Base-by-base conservation (phyloP, 176 grass and related monocot genomes). In the Oryza glaberrima region DNA sequence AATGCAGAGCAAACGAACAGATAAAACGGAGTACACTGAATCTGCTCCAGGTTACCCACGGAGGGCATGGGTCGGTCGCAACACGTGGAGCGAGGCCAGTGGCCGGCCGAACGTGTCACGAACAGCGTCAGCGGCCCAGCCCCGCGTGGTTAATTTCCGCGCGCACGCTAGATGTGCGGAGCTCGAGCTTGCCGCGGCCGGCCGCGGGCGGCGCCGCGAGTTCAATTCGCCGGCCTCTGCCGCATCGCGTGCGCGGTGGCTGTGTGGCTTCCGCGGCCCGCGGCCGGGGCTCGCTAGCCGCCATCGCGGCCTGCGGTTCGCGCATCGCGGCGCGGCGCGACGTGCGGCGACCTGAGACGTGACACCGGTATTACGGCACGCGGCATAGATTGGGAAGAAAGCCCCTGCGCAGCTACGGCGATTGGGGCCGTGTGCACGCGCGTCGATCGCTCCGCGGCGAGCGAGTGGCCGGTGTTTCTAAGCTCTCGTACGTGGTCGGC, bases 361-460 rank as follows among this genome's bases (percentile, higher is more conserved):
- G 7, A 19, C 1, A 7, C 67, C 12, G 65, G 1, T 5, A 0
- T 9, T 16, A 2, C 11, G 69, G 3, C 60, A 51, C 51, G 77
- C 75, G 49, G 70, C 87, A 11, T 61, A 7, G 35, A 13, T 76
- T 16, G n/a, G 13, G 65, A 79, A 20, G 65, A 79, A 20, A 26
- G 2, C 1, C 48, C 75, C 15, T 41, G 40, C 7, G 40, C 40
- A 41, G 40, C 14, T 44, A 41, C 6, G 65, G 7, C 36, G 36
- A 8, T 23, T 40, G 2, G 65, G 34, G n/a, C 74, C 20, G 52
- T 6, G 26, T 12, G 8, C 35, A 64, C 0, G 56, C 67, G 58
- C 58, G 76, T 67, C 58, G 44, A 22, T 9, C 38, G 35, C 36
- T 9, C 13, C 19, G 20, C 13, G 26, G 47, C 22, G 69, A 38